Base-by-base conservation (phyloP, 2,329 filamentous ascomycete species). In the Microdochium bolleyi region DNA sequence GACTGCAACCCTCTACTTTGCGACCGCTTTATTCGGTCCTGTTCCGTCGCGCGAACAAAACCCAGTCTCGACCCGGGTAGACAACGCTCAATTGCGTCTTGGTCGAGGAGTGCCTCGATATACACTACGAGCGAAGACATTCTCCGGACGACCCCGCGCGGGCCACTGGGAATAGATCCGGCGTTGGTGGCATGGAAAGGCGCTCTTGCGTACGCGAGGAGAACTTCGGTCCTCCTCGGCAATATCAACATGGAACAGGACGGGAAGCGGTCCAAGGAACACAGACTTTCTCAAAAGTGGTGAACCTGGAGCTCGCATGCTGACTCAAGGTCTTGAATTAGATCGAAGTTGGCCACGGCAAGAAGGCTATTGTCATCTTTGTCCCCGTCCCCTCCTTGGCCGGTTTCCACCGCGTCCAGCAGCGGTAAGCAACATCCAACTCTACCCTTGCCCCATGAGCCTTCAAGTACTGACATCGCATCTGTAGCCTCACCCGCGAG, bases 351-450 rank as follows among this genome's bases (percentile, higher is more conserved):
- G 94, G 94, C 83, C 92, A 97, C 84, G 94, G 94, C 87, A 96
- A 96, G 87, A 99, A 97, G 88, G 94, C 94, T 74, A 94, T 99
- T 83, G 92, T 96, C 84, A 95, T 99, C 89, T 99, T 99, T 89
- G 94, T 99, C 84, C 94, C 94, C 75, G 94, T 99, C 76, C 94
- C 94, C 79, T 90, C 95, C 78, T 90, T 99, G 76, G 82, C 87
- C 77, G 89, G 89, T 76, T 99, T 96, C 90, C 94, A 97, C 89
- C 92, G 94, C 74, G 90, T 96, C 74, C 94, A 99, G 86, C 94
- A 97, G 84, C 92, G 94, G 92, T 97, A 92, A 78, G 87, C 76
- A 60, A 54, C 10, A 32, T 25, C 2, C n/a, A 27, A 13, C 21
- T 4, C 24, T 53, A 21, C 50, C 44, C 38, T 8, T 9, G 3